Percentiles rank a stretch among this genome's conserved stretches.
Conservation (phyloP, 2,329 filamentous ascomycete species). For the Aspergillus chevalieri region DNA sequence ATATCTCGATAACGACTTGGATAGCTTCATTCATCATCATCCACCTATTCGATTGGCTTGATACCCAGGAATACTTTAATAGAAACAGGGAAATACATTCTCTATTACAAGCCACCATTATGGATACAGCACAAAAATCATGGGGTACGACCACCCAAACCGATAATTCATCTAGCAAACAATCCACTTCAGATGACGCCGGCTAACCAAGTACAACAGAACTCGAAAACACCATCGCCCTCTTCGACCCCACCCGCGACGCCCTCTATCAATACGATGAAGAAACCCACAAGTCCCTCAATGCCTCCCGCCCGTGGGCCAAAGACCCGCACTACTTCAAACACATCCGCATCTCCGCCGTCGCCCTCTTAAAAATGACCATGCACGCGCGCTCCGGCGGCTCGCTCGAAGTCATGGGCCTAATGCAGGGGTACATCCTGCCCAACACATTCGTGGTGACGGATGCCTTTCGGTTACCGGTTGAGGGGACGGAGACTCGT, state of each 20-base stretch:
- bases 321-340: slow-evolving; percentile 83
- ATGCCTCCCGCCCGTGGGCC: slow-evolving; percentile 65
- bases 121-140: slow-evolving; percentile 54
- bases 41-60: background rate
- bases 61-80: background rate
- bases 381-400: slow-evolving; percentile 98
- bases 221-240: slow-evolving; percentile 75
- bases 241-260: slow-evolving; percentile 81
- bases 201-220: slow-evolving; percentile 48
- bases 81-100: background rate
- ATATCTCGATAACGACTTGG: slow-evolving; percentile 4
- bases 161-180: slow-evolving; percentile 6
- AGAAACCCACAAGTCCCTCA: slow-evolving; percentile 61
- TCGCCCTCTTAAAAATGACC: slow-evolving; percentile 96
- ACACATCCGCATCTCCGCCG: slow-evolving; percentile 83
- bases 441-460: slow-evolving; percentile 82
- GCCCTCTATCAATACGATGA: slow-evolving; percentile 81
- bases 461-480: slow-evolving; percentile 86
- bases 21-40: slow-evolving; percentile 9
- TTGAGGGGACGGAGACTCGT: slow-evolving; percentile 96
- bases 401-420: slow-evolving; percentile 87
- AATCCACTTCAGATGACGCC: background rate
- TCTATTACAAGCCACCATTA: slow-evolving; percentile 21
- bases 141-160: slow-evolving; percentile 48
- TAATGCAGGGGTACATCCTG: slow-evolving; percentile 94